These are phyloP conservation scores for Cercospora sp. DNA, from an alignment of 2,329 filamentous ascomycete species.

Conservation along the genomic window DNA sequence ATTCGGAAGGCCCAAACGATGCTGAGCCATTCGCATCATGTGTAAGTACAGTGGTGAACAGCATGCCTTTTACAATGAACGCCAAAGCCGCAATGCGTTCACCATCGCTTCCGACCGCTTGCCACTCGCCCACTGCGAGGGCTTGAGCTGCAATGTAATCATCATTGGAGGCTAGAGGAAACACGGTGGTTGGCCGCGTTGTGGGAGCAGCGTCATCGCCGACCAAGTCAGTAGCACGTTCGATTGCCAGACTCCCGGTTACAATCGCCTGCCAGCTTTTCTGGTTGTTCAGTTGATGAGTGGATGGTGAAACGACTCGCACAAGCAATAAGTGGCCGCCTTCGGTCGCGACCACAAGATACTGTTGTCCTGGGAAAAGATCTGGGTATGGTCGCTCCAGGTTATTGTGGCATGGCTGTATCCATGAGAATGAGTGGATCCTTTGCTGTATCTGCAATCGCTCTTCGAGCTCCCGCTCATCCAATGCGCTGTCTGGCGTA, in stretches of 20 bases:
- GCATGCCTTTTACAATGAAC: slow-evolving; percentile 22
- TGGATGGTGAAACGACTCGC: slow-evolving; percentile 42
- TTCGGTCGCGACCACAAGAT: slow-evolving; percentile 46
- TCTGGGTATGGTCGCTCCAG: slow-evolving; percentile 3
- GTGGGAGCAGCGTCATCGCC: neutral
- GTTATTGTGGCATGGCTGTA: slow-evolving; percentile 26
- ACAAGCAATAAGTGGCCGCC: slow-evolving; percentile 45
- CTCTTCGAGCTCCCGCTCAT: slow-evolving; percentile 23
- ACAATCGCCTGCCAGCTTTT: slow-evolving; percentile 22
- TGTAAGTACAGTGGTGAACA: slow-evolving; percentile 12
- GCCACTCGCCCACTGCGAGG: slow-evolving; percentile 21
- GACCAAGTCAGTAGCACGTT: neutral
- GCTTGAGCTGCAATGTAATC: slow-evolving; percentile 10
- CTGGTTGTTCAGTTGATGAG: slow-evolving; percentile 26
- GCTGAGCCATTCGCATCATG: neutral
- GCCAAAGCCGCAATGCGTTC: slow-evolving; percentile 13
- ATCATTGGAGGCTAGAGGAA: neutral
- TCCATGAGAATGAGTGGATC: slow-evolving; percentile 48
- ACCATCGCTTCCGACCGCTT: neutral
- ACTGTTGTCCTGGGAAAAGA: slow-evolving; percentile 26
- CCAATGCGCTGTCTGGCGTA: slow-evolving; percentile 26
- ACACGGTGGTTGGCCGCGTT: neutral
- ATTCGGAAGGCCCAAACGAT: neutral
- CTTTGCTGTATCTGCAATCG: slow-evolving; percentile 39
- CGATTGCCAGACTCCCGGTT: neutral